A percentile compares a stretch with the other conserved stretches of the same genome.
phyloP scores from a whole-genome alignment of 129 eudicot genomes.

The Centaurea solstitialis region DNA sequence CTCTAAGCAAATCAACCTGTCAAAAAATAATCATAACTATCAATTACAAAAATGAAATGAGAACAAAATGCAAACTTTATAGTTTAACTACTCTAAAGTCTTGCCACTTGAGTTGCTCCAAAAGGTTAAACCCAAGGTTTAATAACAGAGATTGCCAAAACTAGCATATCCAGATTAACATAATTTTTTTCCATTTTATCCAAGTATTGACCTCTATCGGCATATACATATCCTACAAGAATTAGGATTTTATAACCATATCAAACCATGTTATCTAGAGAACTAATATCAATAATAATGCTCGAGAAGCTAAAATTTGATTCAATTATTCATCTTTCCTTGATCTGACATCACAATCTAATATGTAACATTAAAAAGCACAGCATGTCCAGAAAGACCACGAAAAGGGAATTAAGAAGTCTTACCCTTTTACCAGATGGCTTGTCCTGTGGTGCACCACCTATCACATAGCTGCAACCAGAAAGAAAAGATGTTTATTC shows the following conservation, averaged over 20 bases:
- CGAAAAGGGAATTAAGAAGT: too few relatives aligned
- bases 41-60: not conserved
- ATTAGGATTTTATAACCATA: too few relatives aligned
- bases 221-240: too few relatives aligned
- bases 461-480: conserved; percentile 67
- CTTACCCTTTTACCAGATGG: conserved; percentile 89
- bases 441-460: conserved; percentile 86
- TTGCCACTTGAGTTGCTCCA: too few relatives aligned
- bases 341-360: not conserved
- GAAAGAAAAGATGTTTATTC: not conserved
- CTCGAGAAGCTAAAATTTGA: not conserved
- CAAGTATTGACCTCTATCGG: too few relatives aligned
- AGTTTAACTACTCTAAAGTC: too few relatives aligned
- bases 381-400: not conserved
- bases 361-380: not conserved
- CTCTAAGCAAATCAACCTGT: conserved; percentile 95
- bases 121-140: too few relatives aligned
- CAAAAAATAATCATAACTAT: not conserved
- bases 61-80: not conserved
- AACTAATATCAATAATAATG: not conserved
- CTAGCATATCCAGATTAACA: too few relatives aligned
- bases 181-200: too few relatives aligned
- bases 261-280: too few relatives aligned
- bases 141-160: too few relatives aligned
- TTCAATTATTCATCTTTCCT: not conserved